phyloP scores from a whole-genome alignment of 2,329 filamentous ascomycete genomes.

The Volutella citrinella region DNA sequence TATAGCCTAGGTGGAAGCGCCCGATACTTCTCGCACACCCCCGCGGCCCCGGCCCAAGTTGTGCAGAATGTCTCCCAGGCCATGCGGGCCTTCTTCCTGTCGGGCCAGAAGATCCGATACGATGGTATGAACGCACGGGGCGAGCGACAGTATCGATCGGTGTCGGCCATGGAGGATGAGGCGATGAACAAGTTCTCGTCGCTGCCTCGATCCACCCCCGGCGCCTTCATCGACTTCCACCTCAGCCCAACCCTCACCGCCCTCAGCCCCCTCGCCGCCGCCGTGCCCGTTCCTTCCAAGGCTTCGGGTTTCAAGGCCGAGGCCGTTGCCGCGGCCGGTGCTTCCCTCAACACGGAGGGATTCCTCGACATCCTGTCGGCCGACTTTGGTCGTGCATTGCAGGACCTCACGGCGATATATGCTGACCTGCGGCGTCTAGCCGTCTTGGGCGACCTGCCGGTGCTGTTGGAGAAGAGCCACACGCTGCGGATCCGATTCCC shows the following conservation, averaged over 20 bases:
- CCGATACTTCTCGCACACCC: slow-evolving; percentile 86
- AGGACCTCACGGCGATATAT: slow-evolving; percentile 76
- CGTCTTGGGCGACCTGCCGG: slow-evolving; percentile 76
- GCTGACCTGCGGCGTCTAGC: slow-evolving; percentile 79
- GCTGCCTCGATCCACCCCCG: slow-evolving; percentile 56
- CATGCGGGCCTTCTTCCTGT: slow-evolving; percentile 88
- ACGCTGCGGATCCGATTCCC: slow-evolving; percentile 82
- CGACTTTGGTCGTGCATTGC: slow-evolving; percentile 83
- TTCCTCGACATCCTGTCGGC: slow-evolving; percentile 81
- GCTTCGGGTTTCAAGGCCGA: slow-evolving; percentile 43
- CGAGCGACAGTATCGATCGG: slow-evolving; percentile 73
- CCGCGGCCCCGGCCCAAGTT: slow-evolving; percentile 82
- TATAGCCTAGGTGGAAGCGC: slow-evolving; percentile 73
- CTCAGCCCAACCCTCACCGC: slow-evolving; percentile 88
- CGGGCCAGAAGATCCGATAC: slow-evolving; percentile 83
- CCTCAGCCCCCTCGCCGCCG: slow-evolving; percentile 66
- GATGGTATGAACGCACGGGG: slow-evolving; percentile 73
- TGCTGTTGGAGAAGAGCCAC: slow-evolving; percentile 66
- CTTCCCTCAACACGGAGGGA: slow-evolving; percentile 75
- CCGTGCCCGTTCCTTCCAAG: slow-evolving; percentile 43
- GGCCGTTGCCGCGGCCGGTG: slow-evolving; percentile 40
- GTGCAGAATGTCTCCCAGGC: slow-evolving; percentile 94
- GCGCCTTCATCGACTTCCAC: slow-evolving; percentile 84
- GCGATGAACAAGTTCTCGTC: slow-evolving; percentile 64
- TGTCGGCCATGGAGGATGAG: slow-evolving; percentile 74